Evolutionary conservation across 805 yeast species (phyloP).

Genomic region (Zygosaccharomyces bisporus): DNA sequence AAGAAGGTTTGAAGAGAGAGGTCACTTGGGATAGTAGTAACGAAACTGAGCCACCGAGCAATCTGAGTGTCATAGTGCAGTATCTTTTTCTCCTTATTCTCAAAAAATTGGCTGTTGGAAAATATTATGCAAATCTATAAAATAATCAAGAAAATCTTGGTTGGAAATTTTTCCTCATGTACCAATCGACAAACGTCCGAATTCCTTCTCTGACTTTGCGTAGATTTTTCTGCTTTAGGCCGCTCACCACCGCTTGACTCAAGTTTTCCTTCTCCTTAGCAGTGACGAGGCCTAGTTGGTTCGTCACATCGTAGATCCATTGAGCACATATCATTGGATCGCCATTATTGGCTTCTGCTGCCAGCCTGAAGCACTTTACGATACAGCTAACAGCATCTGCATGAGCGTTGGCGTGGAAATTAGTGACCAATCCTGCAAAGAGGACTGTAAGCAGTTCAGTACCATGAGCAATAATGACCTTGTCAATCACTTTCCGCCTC

Average conservation of each 20-base stretch:
- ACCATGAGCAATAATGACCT: constrained; percentile 53
- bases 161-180: constrained; percentile 66
- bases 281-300: constrained; percentile 56
- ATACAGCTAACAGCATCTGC: constrained; percentile 74
- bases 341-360: constrained; percentile 44
- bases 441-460: constrained; percentile 48
- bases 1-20: constrained; percentile 55
- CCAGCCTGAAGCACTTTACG: constrained; percentile 56
- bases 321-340: constrained; percentile 37
- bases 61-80: constrained; percentile 14
- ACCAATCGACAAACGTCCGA: constrained; percentile 80
- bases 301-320: constrained; percentile 61
- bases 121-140: constrained; percentile 9
- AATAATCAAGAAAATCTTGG: constrained; percentile 36
- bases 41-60: constrained; percentile 43
- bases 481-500: constrained; percentile 44
- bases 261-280: constrained; percentile 66
- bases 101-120: not conserved
- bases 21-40: constrained; percentile 67
- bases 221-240: constrained; percentile 64
- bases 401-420: constrained; percentile 65
- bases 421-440: constrained; percentile 63
- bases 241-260: constrained; percentile 50
- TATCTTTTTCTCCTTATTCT: not conserved
- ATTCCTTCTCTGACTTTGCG: constrained; percentile 69